Evolutionary conservation across 306 rosid genomes (phyloP), one percentile per base, ranked within the genome.

Genomic region (Casuarina equisetifolia): DNA sequence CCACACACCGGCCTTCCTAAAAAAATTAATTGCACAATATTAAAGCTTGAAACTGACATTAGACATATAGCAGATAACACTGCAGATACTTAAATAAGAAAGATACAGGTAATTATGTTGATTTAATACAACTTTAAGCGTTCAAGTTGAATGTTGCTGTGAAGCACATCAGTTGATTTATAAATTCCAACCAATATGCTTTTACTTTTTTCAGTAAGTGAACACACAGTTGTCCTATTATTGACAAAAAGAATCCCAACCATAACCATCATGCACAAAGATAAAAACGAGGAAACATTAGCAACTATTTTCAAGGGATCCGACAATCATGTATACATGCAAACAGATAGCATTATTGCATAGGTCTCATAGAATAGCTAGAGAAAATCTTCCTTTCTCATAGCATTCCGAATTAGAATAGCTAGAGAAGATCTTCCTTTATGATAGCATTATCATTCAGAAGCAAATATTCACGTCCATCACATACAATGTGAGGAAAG

Each of bases 1-100:
- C 81, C 84, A 85, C 84, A 68, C 43, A 80, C 74, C 75, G 46
- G 20, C 64, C 77, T 78, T 68, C 78, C 88, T 82, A 74, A 46
- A 77, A 76, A 38, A 84, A 70, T 73, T 16, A 67, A 72, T 39
- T 2, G 35, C 64, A 79, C 52, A 5, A 76, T 50, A 19, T 20
- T 2, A 82, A 46, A 32, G 13, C 71, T 3, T 17, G 67, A 48
- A 48, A 25, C 15, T 40, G 43, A 75, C 13, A n/a, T 45, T 43
- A n/a, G 71, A 9, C 73, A 36, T 15, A 43, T 39, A 42, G 32
- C 32, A 25, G 32, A 25, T 25, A 25, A 0, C 32, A 25, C 32
- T 25, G 32, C 32, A 25, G 32, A 25, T 25, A 25, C 32, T 25
- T 25, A 63, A 63, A 63, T 10, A 1, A 6, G 2, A 20, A 0